Percentiles rank a stretch among this genome's conserved stretches.
Evolutionary conservation across 306 rosid genomes (phyloP).

Genomic region (Castanospermum australe): DNA sequence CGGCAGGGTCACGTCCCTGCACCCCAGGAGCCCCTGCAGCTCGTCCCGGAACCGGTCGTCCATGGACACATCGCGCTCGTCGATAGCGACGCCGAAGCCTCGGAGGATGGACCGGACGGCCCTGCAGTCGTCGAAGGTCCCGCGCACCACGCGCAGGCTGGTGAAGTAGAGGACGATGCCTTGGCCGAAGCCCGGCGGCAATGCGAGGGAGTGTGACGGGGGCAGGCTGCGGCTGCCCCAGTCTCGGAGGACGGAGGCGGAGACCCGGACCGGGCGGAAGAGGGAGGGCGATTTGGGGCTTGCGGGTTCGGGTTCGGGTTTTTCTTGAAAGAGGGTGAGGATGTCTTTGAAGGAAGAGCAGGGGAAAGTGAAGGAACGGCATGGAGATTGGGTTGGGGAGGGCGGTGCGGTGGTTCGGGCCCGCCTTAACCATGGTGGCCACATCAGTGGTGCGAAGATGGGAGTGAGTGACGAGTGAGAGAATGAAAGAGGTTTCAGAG

Average conservation of each 20-base stretch:
- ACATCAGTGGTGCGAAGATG: conserved; percentile 37
- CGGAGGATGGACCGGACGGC: conserved; percentile 64
- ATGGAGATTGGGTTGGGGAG: background rate
- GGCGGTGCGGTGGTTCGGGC: conserved; percentile 13
- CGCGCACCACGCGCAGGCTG: conserved; percentile 81
- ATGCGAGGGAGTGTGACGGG: background rate
- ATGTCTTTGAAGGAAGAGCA: conserved; percentile 80
- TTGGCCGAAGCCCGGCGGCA: conserved; percentile 47
- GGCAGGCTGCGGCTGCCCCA: conserved; percentile 15
- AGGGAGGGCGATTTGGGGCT: conserved; percentile 61
- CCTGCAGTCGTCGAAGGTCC: conserved; percentile 74
- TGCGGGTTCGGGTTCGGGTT: conserved; percentile 33
- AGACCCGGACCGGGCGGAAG: conserved; percentile 54
- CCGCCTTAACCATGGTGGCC: conserved; percentile 58
- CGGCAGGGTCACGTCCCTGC: conserved; percentile 47
- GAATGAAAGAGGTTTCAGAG: background rate
- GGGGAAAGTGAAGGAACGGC: conserved; percentile 27
- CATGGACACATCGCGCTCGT: conserved; percentile 85
- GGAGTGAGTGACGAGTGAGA: background rate
- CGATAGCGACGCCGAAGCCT: conserved; percentile 54
- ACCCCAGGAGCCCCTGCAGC: conserved; percentile 49
- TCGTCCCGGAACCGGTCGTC: conserved; percentile 59
- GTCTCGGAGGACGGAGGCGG: conserved; percentile 54
- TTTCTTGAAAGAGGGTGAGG: conserved; percentile 45
- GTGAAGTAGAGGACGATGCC: conserved; percentile 70